phyloP scores from a whole-genome alignment of 2,329 filamentous ascomycete genomes.

The Cryphonectria japonica region DNA sequence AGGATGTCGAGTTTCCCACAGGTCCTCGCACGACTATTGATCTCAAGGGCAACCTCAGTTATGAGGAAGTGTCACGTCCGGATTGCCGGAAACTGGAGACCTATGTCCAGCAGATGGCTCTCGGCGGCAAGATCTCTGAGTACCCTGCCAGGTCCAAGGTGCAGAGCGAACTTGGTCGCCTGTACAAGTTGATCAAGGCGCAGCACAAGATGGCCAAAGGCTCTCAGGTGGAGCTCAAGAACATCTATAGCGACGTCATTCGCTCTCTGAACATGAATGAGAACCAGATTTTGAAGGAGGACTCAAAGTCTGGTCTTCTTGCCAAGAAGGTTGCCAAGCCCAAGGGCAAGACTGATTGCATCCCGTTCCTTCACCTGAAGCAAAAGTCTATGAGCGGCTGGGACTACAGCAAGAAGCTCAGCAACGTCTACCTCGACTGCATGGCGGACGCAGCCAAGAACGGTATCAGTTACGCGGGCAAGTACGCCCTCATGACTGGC shows the following conservation, averaged over 20 bases:
- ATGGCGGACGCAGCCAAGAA: conserved; percentile 84
- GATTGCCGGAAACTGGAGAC: conserved; percentile 97
- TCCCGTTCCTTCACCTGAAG: conserved; percentile 97
- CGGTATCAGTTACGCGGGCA: conserved; percentile 90
- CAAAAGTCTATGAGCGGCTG: conserved; percentile 91
- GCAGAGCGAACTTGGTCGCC: conserved; percentile 89
- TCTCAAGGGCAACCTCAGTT: conserved; percentile 87
- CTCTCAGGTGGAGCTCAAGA: conserved; percentile 95
- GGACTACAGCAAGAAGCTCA: conserved; percentile 99
- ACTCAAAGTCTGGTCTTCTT: conserved; percentile 61
- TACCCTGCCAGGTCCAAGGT: conserved; percentile 99
- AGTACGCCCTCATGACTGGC: conserved; percentile 97
- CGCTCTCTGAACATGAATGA: conserved; percentile 97
- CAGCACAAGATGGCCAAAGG: conserved; percentile 98
- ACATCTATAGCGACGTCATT: conserved; percentile 89
- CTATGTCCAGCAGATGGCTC: conserved; percentile 98
- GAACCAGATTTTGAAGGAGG: conserved; percentile 90
- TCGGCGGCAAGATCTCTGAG: conserved; percentile 97
- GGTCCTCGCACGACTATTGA: conserved; percentile 93
- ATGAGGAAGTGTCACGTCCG: conserved; percentile 81
- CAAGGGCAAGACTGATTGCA: conserved; percentile 95
- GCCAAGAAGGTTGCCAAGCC: conserved; percentile 61
- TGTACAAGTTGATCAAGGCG: conserved; percentile 98
- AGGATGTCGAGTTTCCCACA: conserved; percentile 91
- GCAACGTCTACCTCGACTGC: conserved; percentile 88